phyloP scores from a whole-genome alignment of 352 stramenopile genomes.

The Globisporangium irregulare region DNA sequence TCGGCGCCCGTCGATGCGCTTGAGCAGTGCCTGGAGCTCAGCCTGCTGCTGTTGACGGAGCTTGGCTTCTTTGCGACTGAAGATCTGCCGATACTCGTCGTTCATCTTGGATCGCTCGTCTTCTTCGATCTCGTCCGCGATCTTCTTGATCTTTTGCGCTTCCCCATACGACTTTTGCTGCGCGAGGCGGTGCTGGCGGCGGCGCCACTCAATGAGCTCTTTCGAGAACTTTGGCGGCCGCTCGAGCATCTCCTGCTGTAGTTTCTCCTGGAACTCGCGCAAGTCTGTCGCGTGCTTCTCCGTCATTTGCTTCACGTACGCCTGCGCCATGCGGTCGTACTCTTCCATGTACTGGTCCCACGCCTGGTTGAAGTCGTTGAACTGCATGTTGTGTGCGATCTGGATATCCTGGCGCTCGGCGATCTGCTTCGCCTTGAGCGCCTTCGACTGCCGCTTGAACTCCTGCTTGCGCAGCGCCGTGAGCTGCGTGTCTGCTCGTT shows the following conservation, averaged over 20 bases:
- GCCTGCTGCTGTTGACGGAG: slow-evolving; percentile 91
- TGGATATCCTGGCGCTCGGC: slow-evolving; percentile 93
- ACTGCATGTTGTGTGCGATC: slow-evolving; percentile 95
- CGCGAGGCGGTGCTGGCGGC: slow-evolving; percentile 91
- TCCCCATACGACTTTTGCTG: slow-evolving; percentile 93
- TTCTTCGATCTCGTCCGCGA: slow-evolving; percentile 92
- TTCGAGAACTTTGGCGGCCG: slow-evolving; percentile 91
- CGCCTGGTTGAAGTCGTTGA: slow-evolving; percentile 90
- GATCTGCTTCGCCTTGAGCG: slow-evolving; percentile 87
- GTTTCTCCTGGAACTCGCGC: slow-evolving; percentile 84
- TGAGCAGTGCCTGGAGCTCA: slow-evolving; percentile 91
- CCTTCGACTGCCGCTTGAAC: slow-evolving; percentile 91
- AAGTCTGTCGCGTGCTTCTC: slow-evolving; percentile 88
- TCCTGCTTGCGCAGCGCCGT: slow-evolving; percentile 88
- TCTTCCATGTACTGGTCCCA: slow-evolving; percentile 96
- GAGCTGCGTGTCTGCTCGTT: slow-evolving; percentile 86
- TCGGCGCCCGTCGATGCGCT: slow-evolving; percentile 91
- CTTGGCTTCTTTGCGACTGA: slow-evolving; percentile 87
- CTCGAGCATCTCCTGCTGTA: slow-evolving; percentile 87
- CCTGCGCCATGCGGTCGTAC: slow-evolving; percentile 93
- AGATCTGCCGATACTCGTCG: slow-evolving; percentile 69
- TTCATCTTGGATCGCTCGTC: slow-evolving; percentile 90
- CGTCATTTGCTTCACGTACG: slow-evolving; percentile 94
- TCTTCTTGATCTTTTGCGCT: slow-evolving; percentile 94
- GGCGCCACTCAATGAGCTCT: slow-evolving; percentile 93